phyloP scores from a whole-genome alignment of 768 basidiomycete species.

The Lactarius pseudohatsudake region DNA sequence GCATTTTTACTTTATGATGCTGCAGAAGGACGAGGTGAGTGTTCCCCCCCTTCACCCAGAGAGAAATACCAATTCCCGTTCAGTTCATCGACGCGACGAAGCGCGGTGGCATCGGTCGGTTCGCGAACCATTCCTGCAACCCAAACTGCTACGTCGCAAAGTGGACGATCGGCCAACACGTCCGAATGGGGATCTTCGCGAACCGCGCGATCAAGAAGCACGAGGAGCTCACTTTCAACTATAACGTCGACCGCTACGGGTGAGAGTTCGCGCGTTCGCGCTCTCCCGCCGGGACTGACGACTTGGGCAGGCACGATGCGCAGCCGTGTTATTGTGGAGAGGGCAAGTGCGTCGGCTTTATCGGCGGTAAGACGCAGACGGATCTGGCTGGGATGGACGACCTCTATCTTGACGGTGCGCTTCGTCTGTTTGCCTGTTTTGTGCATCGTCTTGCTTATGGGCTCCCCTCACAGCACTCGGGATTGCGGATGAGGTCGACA shows the following conservation, averaged over 20 bases:
- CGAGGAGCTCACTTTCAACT: constrained; percentile 97
- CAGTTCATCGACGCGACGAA: constrained; percentile 99
- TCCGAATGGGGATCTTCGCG: constrained; percentile 99
- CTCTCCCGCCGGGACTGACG: not conserved
- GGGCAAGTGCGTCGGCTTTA: constrained; percentile 90
- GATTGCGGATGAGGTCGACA: constrained; percentile 87
- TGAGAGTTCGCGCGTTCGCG: constrained; percentile 39
- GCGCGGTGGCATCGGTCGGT: constrained; percentile 92
- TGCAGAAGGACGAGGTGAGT: constrained; percentile 92
- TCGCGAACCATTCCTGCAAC: constrained; percentile 96
- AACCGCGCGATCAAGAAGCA: constrained; percentile 70
- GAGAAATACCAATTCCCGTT: too few species aligned
- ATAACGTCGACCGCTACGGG: constrained; percentile 99
- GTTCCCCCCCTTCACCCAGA: too few species aligned
- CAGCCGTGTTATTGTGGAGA: constrained; percentile 96
- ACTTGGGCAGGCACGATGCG: constrained; percentile 72
- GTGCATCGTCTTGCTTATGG: constrained; percentile 7
- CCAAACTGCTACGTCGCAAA: constrained; percentile 98
- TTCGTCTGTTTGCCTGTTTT: not conserved
- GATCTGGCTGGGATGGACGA: constrained; percentile 95
- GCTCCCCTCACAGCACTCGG: constrained; percentile 65
- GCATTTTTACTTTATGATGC: constrained; percentile 99
- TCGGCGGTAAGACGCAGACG: constrained; percentile 98
- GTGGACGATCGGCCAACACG: constrained; percentile 87
- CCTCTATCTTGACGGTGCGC: constrained; percentile 82